Evolutionary conservation across 176 grass and related monocot species (phyloP), one percentile per base, ranked within the genome.

Genomic region (Poa pratensis): DNA sequence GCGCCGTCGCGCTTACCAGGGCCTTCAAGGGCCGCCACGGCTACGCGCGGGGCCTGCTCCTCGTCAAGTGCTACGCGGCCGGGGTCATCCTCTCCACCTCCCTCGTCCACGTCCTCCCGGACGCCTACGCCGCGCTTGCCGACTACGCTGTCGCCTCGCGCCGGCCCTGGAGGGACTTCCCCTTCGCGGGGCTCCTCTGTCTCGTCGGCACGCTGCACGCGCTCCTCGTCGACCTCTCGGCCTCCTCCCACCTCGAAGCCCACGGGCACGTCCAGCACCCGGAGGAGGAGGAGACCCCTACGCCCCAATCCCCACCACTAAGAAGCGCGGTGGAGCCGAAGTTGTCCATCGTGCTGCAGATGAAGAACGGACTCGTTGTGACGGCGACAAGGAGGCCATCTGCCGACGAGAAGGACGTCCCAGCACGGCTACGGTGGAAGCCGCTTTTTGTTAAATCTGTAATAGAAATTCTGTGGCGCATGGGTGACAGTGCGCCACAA

Each of bases 71-170:
- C 93, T 98, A 90, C 81, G 96, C 96, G 9, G 96, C 96, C 2
- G 96, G 96, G 69, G 96, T 98, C 81, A 93, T 98, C 79, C 93
- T 98, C 68, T 98, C 96, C 17, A 98, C 96, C 14, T 90, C 96
- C 24, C 93, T 98, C 68, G 96, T 98, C 74, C 96, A 98, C 79
- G 96, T 98, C 51, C 87, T 98, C 81, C 96, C 96, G 70, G 96
- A 98, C 77, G 96, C 96, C 61, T 89, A 90, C 15, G 93, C 80
- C 54, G 90, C 93, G 9, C 93, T 95, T 57, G 72, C 94, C 78
- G 83, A 95, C 69, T 89, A 91, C 93, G 90, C 88, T 75, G 67
- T 98, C 50, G 91, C 87, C 26, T 75, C 85, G 73, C 94, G 84
- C 19, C 54, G 79, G 37, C 91, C 90, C 2, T 92, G 91, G 87